A percentile compares a stretch with the other conserved stretches of the same genome.
These are phyloP conservation scores for Colletotrichum musicola DNA, from an alignment of 2,329 filamentous ascomycete genomes.

Conservation along the genomic window DNA sequence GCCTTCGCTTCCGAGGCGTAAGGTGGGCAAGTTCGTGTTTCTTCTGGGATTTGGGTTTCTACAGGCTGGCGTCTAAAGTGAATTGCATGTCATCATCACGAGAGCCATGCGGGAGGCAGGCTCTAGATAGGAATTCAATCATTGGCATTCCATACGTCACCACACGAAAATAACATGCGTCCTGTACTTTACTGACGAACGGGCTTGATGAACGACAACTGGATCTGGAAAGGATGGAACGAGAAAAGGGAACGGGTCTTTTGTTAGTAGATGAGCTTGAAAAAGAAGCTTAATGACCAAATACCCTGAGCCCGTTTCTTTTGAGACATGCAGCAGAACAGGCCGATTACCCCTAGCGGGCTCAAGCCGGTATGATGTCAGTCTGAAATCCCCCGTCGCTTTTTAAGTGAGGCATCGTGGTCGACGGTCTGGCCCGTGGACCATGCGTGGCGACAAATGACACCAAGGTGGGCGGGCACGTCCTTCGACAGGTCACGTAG, in stretches of 20 bases:
- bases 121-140: slow-evolving; percentile 42
- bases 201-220: slow-evolving; percentile 14
- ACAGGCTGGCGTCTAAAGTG: slow-evolving; percentile 57
- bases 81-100: slow-evolving; percentile 55
- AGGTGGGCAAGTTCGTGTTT: slow-evolving; percentile 43
- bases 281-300: slow-evolving; percentile 8
- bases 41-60: slow-evolving; percentile 53
- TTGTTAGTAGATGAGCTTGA: slow-evolving; percentile 8
- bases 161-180: slow-evolving; percentile 8
- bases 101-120: slow-evolving; percentile 40
- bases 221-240: slow-evolving; percentile 10
- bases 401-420: not conserved
- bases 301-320: not conserved
- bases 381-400: slow-evolving; percentile 10
- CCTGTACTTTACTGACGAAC: slow-evolving; percentile 14
- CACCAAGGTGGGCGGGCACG: slow-evolving; percentile 15
- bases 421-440: slow-evolving; percentile 35
- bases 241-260: not conserved
- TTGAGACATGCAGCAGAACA: slow-evolving; percentile 6
- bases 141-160: slow-evolving; percentile 41
- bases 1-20: slow-evolving; percentile 78
- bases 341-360: not conserved
- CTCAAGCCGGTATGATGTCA: slow-evolving; percentile 32
- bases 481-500: slow-evolving; percentile 26
- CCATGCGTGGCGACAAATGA: slow-evolving; percentile 25